Base-by-base conservation (phyloP, 2,329 filamentous ascomycete species). In the Aspergillus intermedius region DNA sequence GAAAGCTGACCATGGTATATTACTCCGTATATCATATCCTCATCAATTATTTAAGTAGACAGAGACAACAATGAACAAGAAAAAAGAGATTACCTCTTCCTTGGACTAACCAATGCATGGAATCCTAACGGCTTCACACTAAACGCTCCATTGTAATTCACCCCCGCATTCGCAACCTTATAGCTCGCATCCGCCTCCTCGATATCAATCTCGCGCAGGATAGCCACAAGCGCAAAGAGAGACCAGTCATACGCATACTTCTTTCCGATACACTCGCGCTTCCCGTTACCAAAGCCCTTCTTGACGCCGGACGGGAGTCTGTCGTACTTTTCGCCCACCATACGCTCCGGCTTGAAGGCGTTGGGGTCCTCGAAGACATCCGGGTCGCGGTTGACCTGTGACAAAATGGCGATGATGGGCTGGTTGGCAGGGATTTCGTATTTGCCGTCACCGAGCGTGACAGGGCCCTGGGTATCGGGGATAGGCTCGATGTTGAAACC, bases 161-260 rank as follows among this genome's bases (percentile, higher is more conserved):
- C 39, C 4, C 56, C 55, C 5, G 46, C 48, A 13, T 63, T 74
- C 65, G 48, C 48, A 15, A 68, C 55, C 30, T 59, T 42, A 49
- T 73, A 72, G 0, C 51, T 70, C 1, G 82, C 76, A 55, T 89
- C 79, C 40, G 78, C 79, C 42, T 83, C 61, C 45, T 74, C 73
- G 48, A 90, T 79, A 54, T 87, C 78, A 65, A 89, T 86, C 54
- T 84, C 86, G 58, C 87, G 84, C 48, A 90, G 70, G 5, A 88
- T 66, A 54, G 82, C 75, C 0, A 81, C 78, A 53, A 84, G 71
- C 5, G 77, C 75, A 5, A 87, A 67, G 8, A 86, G 62, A 1
- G 79, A 77, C 69, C 90, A 87, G 60, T 90, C 84, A 82, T 82
- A 86, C 1, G 87, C 86, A 64, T 89, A 90, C 0, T 77, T 74